These are phyloP conservation scores for Hyphodiscus hymeniophilus DNA, from an alignment of 495 filamentous ascomycete species.

Conservation along the genomic window DNA sequence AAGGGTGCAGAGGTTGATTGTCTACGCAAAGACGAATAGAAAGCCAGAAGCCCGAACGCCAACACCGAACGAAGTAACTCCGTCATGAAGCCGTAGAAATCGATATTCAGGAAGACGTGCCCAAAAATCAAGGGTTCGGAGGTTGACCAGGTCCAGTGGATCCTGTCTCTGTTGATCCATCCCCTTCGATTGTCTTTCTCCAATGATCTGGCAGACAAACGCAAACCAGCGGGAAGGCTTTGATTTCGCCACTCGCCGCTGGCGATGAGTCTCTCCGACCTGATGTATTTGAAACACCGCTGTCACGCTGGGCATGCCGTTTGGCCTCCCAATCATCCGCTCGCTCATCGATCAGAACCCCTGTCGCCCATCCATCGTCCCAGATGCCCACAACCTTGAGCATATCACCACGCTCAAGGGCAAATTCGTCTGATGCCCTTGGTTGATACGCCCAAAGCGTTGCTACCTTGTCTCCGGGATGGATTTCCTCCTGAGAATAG, in stretches of 20 bases:
- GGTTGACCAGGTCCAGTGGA: constrained; percentile 29
- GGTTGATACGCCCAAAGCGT: constrained; percentile 96
- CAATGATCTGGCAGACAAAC: constrained; percentile 96
- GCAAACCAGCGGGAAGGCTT: constrained; percentile 96
- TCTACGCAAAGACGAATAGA: background rate
- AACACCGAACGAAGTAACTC: constrained; percentile 17
- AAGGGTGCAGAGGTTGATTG: background rate
- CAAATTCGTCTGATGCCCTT: constrained; percentile 87
- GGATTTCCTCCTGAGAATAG: constrained; percentile 94
- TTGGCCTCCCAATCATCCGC: constrained; percentile 83
- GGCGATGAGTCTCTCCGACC: constrained; percentile 54
- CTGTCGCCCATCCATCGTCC: constrained; percentile 99
- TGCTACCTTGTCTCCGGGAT: constrained; percentile 80
- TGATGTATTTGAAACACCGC: constrained; percentile 83
- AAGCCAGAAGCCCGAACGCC: constrained; percentile 15
- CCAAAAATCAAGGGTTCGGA: constrained; percentile 1
- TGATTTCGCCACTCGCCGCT: constrained; percentile 74
- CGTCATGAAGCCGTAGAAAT: constrained; percentile 20
- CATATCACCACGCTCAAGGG: constrained; percentile 95
- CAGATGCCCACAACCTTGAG: constrained; percentile 97
- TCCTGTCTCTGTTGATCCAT: constrained; percentile 51
- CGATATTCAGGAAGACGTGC: background rate
- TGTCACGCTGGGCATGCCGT: constrained; percentile 75
- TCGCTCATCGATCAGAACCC: constrained; percentile 69
- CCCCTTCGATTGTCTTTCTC: constrained; percentile 93